Evolutionary conservation across 2,329 filamentous ascomycete species (phyloP), one percentile per base, ranked within the genome.

Genomic region (Ophiostoma perfectum): DNA sequence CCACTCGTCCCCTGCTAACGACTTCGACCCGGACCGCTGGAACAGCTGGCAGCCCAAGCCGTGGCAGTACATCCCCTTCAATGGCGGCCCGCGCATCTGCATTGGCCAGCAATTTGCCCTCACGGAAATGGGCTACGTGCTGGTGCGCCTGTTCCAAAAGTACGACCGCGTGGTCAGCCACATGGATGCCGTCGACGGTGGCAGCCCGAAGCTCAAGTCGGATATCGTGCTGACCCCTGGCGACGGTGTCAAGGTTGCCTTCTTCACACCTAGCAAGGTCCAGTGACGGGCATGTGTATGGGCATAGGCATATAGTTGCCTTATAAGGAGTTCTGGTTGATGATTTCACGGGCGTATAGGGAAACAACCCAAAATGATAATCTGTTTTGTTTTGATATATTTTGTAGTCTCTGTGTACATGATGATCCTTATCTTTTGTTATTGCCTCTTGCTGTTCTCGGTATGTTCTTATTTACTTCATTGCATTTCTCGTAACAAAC

Each of bases 81-180:
- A 91, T 75, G 88, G 88, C 11, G 90, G 89, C 0, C 88, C 90
- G 60, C 81, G 90, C 44, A 90, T 91, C 74, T 91, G 90, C 77
- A 86, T 93, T 70, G 90, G 90, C 1, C 90, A 94, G 81, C 90
- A 94, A 77, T 94, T 93, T 76, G 91, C 91, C 14, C 78, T 93
- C 64, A 92, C 90, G 0, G 90, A 93, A 80, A 90, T 90, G 80
- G 80, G 81, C 42, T 93, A 93, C 75, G 87, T 90, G 9, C 82
- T 92, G 70, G 87, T 88, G 41, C 81, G 91, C 62, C 74, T 94
- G 72, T 85, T 93, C 75, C 91, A 94, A 80, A 82, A 83, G 38
- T 95, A 90, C 75, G 86, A 88, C 67, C 78, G 81, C 11, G 80
- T 92, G 7, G 84, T 87, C 74, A 85, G 80, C 74, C 78, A 82